phyloP scores from a whole-genome alignment of 2,329 filamentous ascomycete species.

The Huntiella omanensis region DNA sequence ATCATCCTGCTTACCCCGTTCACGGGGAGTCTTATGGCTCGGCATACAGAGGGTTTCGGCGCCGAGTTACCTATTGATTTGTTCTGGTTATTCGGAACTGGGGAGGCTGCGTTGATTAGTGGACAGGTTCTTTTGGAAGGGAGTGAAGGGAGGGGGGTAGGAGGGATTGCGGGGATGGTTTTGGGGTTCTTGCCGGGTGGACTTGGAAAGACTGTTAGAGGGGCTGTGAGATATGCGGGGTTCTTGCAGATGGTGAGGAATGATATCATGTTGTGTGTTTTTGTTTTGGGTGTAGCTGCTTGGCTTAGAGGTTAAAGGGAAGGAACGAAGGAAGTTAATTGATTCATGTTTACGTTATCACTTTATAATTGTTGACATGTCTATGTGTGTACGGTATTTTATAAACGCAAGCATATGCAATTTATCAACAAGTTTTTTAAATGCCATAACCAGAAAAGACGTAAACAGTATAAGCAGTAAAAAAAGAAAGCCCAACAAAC shows the following conservation, averaged over 20 bases:
- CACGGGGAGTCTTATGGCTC: constrained; percentile 42
- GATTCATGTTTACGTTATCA: too few species aligned
- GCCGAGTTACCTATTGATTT: constrained; percentile 25
- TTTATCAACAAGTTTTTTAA: constrained; percentile 7
- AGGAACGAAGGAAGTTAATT: too few species aligned
- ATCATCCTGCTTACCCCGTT: constrained; percentile 51
- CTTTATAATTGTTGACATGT: background rate
- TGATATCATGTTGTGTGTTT: constrained; percentile 59
- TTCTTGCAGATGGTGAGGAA: constrained; percentile 53
- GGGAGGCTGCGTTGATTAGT: constrained; percentile 53
- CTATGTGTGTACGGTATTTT: background rate
- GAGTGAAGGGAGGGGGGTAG: constrained; percentile 31
- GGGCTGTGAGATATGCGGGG: constrained; percentile 45
- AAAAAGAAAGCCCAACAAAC: constrained; percentile 2
- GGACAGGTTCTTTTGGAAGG: constrained; percentile 42
- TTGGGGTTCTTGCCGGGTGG: constrained; percentile 47
- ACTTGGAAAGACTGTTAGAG: constrained; percentile 40
- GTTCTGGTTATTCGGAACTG: constrained; percentile 67
- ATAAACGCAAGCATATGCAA: background rate
- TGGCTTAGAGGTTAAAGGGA: constrained; percentile 22
- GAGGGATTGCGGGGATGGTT: constrained; percentile 37
- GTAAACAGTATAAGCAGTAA: constrained; percentile 2
- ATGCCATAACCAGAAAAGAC: constrained; percentile 2
- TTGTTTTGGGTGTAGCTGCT: constrained; percentile 45
- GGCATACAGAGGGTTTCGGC: constrained; percentile 22